Percentiles rank a stretch among this genome's conserved stretches.
Evolutionary conservation across 305 asterid species (phyloP).

Genomic region (Solanum hybrid): DNA sequence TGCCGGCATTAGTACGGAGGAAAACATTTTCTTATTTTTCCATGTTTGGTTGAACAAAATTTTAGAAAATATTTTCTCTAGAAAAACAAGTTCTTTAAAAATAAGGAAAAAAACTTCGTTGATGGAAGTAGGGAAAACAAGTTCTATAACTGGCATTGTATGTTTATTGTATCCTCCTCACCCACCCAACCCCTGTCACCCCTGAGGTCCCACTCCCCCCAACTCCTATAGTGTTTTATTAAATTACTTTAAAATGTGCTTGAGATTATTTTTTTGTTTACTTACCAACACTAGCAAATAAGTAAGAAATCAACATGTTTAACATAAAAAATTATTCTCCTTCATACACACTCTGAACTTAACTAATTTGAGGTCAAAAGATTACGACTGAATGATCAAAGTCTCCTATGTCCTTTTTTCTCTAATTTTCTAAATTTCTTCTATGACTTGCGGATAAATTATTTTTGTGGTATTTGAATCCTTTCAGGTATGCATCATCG

Average conservation of each 20-base stretch:
- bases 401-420: not conserved
- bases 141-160: not conserved
- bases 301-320: not conserved
- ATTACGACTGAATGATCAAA: not conserved
- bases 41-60: not conserved
- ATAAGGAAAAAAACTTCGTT: too few species aligned
- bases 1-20: not conserved
- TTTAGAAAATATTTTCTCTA: not conserved
- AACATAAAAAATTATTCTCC: not conserved
- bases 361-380: not conserved
- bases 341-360: not conserved
- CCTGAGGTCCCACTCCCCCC: not conserved
- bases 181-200: not conserved
- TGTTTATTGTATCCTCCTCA: not conserved
- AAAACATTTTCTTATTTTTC: too few species aligned
- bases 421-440: not conserved
- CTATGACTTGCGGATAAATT: not conserved
- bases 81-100: too few species aligned
- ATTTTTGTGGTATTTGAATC: not conserved
- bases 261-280: not conserved
- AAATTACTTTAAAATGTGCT: not conserved
- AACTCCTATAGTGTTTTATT: not conserved
- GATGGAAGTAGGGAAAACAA: not conserved
- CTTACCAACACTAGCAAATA: not conserved
- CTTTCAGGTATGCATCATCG: not conserved